Conservation (phyloP, 805 yeast genomes). For the Ogataea haglerorum region DNA sequence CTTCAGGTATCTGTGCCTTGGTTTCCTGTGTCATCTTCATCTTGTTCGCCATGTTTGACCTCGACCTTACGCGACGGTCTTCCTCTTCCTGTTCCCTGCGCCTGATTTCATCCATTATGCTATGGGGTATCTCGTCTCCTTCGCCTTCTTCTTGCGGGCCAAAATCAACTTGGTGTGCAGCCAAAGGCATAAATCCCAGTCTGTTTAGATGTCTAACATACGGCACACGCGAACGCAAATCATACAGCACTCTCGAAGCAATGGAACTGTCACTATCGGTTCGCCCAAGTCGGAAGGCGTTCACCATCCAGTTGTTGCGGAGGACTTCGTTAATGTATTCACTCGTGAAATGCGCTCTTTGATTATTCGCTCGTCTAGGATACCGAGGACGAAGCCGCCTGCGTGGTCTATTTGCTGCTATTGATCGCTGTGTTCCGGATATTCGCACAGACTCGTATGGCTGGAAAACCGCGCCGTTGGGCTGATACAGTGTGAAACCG, state of each 20-base stretch:
- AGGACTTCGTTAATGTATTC: background rate
- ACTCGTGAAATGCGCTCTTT: background rate
- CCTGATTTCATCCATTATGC: constrained; percentile 29
- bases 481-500: constrained; percentile 16
- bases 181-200: constrained; percentile 6
- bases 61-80: constrained; percentile 21
- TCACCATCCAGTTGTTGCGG: constrained; percentile 5
- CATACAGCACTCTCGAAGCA: constrained; percentile 9
- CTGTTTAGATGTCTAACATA: constrained; percentile 7
- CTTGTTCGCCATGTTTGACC: constrained; percentile 23
- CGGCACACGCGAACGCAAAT: constrained; percentile 9
- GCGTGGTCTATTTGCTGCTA: background rate
- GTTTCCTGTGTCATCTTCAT: constrained; percentile 16
- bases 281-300: constrained; percentile 6
- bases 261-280: constrained; percentile 6
- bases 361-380: background rate
- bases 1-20: constrained; percentile 15
- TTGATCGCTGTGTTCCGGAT: constrained; percentile 1
- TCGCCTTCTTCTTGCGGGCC: constrained; percentile 9
- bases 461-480: constrained; percentile 15
- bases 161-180: background rate
- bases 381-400: constrained; percentile 7
- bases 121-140: constrained; percentile 26
- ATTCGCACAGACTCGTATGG: constrained; percentile 10
- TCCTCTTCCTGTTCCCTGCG: constrained; percentile 30